phyloP scores from a whole-genome alignment of 2,329 filamentous ascomycete genomes.

The Pezicula carpinea region DNA sequence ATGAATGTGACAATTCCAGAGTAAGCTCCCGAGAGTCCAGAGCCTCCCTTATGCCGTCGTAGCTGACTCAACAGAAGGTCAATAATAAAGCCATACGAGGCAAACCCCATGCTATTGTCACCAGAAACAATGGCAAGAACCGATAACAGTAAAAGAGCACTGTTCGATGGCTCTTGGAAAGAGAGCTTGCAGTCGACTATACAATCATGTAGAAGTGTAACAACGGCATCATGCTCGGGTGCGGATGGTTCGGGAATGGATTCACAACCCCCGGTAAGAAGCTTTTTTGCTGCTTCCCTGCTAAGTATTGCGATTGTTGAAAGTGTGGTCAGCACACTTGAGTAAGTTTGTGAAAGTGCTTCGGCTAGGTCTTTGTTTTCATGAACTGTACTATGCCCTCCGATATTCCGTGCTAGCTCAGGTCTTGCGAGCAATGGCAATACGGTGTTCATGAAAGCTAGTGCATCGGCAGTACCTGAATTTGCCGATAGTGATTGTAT shows the following conservation, averaged over 20 bases:
- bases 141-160: background rate
- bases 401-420: background rate
- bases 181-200: conserved; percentile 5
- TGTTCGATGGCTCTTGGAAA: conserved; percentile 2
- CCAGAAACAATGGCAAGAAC: background rate
- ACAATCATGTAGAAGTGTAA: conserved; percentile 12
- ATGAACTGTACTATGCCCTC: background rate
- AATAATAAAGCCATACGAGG: background rate
- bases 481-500: conserved; percentile 32
- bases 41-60: background rate
- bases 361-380: conserved; percentile 6
- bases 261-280: background rate
- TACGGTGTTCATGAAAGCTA: conserved; percentile 32
- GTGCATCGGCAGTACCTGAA: conserved; percentile 28
- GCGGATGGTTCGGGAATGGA: background rate
- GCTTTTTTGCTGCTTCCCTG: conserved; percentile 5
- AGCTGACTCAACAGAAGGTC: conserved; percentile 8
- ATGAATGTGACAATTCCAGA: conserved; percentile 30
- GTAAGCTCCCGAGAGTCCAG: conserved; percentile 5
- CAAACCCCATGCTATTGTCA: background rate
- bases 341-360: conserved; percentile 33
- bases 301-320: conserved; percentile 31
- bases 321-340: conserved; percentile 37
- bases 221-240: conserved; percentile 8
- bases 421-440: conserved; percentile 27